These are phyloP conservation scores for Lentithecium fluviatile DNA, from an alignment of 495 filamentous ascomycete species.

Conservation along the genomic window DNA sequence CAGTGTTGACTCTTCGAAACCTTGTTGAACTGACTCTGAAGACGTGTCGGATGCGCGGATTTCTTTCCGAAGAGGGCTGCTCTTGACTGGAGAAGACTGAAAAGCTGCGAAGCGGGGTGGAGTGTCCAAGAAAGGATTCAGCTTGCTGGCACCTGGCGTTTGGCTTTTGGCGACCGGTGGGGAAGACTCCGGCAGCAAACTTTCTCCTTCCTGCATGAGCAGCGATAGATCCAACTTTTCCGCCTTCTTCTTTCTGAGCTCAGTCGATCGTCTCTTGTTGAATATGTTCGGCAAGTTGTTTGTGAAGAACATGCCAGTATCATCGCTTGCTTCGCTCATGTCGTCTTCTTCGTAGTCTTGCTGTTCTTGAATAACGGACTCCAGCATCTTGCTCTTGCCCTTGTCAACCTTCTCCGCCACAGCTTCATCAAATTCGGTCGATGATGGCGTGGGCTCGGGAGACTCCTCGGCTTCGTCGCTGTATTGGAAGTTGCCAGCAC, in stretches of 20 bases:
- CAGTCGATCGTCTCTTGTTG: constrained; percentile 10
- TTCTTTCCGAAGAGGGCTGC: constrained; percentile 19
- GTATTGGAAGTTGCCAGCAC: constrained; percentile 41
- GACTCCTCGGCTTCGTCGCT: constrained; percentile 35
- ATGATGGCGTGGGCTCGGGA: not conserved
- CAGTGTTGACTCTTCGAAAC: constrained; percentile 12
- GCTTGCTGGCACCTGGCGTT: not conserved
- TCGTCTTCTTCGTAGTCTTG: constrained; percentile 16
- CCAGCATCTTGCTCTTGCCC: constrained; percentile 19
- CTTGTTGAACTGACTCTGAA: constrained; percentile 14
- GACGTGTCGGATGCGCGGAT: constrained; percentile 4
- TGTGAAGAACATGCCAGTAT: constrained; percentile 44
- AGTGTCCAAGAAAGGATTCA: constrained; percentile 18
- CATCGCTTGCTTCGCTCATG: constrained; percentile 36
- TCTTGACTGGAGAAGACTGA: constrained; percentile 14
- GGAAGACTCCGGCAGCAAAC: constrained; percentile 14
- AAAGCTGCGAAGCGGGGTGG: constrained; percentile 17
- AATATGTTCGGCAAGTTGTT: constrained; percentile 37
- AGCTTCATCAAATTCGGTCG: constrained; percentile 3
- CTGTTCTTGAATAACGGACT: not conserved
- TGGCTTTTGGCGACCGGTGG: constrained; percentile 1
- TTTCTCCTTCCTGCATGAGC: constrained; percentile 20
- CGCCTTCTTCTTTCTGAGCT: not conserved
- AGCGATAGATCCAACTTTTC: constrained; percentile 25
- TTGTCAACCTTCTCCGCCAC: constrained; percentile 1